phyloP scores from a whole-genome alignment of 176 grass and related monocot genomes.

The Pharus latifolius region DNA sequence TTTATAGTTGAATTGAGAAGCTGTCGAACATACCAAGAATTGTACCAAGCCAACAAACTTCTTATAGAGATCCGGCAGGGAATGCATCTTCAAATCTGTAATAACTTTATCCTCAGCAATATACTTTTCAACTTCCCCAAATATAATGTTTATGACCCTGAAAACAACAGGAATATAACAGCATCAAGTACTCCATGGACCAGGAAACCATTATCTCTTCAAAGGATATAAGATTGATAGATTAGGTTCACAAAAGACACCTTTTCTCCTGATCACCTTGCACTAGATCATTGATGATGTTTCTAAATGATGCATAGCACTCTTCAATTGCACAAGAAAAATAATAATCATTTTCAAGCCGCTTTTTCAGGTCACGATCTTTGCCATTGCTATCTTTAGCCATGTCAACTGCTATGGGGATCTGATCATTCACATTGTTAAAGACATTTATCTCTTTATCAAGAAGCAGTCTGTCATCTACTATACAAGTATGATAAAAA shows the following conservation, averaged over 20 bases:
- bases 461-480: neutral
- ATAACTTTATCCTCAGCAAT: slow-evolving; percentile 44
- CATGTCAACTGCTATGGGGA: slow-evolving; percentile 96
- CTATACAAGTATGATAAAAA: slow-evolving; percentile 6
- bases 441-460: slow-evolving; percentile 9
- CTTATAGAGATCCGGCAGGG: slow-evolving; percentile 65
- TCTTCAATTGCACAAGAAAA: slow-evolving; percentile 77
- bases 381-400: slow-evolving; percentile 76
- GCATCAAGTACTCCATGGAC: slow-evolving; percentile 4
- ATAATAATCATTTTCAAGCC: slow-evolving; percentile 63
- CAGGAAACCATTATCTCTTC: neutral
- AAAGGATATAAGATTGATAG: slow-evolving; percentile 14
- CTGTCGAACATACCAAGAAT: slow-evolving; percentile 56
- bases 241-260: slow-evolving; percentile 16
- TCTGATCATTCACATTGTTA: slow-evolving; percentile 31
- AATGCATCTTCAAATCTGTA: slow-evolving; percentile 48
- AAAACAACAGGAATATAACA: slow-evolving; percentile 23
- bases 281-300: slow-evolving; percentile 66
- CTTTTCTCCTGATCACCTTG: slow-evolving; percentile 52
- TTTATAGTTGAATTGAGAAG: neutral
- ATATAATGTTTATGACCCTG: slow-evolving; percentile 75
- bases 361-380: slow-evolving; percentile 67
- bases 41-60: slow-evolving; percentile 55
- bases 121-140: slow-evolving; percentile 47
- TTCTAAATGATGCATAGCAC: slow-evolving; percentile 77